Conservation (phyloP, 2,329 filamentous ascomycete genomes). For the Erysiphe pulchra region DNA sequence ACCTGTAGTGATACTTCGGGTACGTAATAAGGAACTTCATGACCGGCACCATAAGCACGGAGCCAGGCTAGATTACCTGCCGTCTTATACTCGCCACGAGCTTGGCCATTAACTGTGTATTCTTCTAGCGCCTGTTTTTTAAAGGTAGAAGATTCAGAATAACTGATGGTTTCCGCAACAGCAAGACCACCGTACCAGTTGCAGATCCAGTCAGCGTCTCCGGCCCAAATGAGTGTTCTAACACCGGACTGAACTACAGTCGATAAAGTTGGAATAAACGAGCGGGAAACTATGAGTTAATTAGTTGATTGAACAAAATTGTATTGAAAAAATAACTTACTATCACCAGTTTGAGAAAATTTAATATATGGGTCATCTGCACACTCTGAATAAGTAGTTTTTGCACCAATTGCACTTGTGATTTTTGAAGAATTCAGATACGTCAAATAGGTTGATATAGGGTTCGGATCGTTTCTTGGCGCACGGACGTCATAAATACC, state of each 20-base stretch:
- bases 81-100: constrained; percentile 24
- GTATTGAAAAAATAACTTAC: constrained; percentile 4
- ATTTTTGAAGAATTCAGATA: constrained; percentile 18
- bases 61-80: constrained; percentile 23
- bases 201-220: constrained; percentile 28
- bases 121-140: constrained; percentile 13
- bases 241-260: constrained; percentile 22
- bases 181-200: constrained; percentile 28
- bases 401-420: constrained; percentile 20
- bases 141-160: constrained; percentile 18
- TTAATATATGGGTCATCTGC: constrained; percentile 14
- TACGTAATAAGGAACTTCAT: constrained; percentile 14
- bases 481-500: constrained; percentile 11
- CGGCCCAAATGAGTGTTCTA: constrained; percentile 25
- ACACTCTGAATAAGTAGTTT: constrained; percentile 18
- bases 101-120: constrained; percentile 23
- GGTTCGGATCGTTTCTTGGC: constrained; percentile 13
- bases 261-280: constrained; percentile 19
- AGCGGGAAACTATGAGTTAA: constrained; percentile 14
- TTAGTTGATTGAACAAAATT: constrained; percentile 5
- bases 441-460: constrained; percentile 14
- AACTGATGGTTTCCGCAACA: constrained; percentile 21
- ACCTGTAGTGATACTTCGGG: constrained; percentile 20
- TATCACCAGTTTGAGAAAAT: constrained; percentile 18
- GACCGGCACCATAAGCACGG: constrained; percentile 21